These are phyloP conservation scores for Alliaria petiolata DNA, from an alignment of 345 rosid species.

Conservation along the genomic window DNA sequence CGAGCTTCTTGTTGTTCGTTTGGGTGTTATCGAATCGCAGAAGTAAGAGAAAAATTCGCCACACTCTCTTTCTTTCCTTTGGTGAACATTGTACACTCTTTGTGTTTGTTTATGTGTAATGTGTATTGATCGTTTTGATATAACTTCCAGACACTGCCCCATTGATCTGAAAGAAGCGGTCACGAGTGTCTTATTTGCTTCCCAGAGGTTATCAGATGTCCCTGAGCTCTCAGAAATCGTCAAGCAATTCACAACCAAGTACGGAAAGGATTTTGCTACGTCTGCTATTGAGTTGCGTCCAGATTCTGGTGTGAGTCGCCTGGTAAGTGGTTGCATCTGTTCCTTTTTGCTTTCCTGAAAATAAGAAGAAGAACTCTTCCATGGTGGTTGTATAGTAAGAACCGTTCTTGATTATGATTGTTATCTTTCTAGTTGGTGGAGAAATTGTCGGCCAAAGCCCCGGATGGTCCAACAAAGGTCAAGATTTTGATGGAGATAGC, in stretches of 20 bases:
- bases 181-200: conserved; percentile 72
- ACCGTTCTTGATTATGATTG: background rate
- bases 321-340: conserved; percentile 46
- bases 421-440: conserved; percentile 59
- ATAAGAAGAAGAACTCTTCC: background rate
- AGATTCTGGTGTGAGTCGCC: conserved; percentile 86
- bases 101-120: background rate
- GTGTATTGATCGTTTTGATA: conserved; percentile 6
- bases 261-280: conserved; percentile 78
- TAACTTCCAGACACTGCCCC: conserved; percentile 58
- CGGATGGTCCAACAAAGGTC: conserved; percentile 78
- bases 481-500: conserved; percentile 77
- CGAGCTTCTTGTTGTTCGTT: conserved; percentile 67
- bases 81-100: background rate
- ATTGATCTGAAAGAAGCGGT: conserved; percentile 81
- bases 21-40: conserved; percentile 82
- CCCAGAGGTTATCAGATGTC: conserved; percentile 83
- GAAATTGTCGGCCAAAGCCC: conserved; percentile 73
- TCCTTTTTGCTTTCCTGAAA: background rate
- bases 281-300: conserved; percentile 84
- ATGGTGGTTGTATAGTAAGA: background rate
- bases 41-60: conserved; percentile 38
- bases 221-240: conserved; percentile 73
- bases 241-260: conserved; percentile 70
- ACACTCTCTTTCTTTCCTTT: background rate